phyloP scores from a whole-genome alignment of 768 basidiomycete genomes.

The Lactarius indigo region DNA sequence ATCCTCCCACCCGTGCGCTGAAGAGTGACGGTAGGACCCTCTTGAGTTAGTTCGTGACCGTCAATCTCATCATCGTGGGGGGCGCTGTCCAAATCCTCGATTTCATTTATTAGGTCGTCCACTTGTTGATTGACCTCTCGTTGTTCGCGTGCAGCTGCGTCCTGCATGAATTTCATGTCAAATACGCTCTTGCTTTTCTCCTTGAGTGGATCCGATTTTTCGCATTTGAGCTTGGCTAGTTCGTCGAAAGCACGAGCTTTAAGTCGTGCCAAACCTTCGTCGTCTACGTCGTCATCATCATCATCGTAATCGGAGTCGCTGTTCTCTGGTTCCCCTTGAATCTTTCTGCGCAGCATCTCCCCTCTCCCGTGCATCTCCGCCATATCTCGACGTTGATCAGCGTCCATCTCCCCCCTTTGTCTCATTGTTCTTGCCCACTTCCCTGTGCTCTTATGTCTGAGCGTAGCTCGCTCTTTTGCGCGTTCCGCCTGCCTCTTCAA shows the following conservation, averaged over 20 bases:
- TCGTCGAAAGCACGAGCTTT: conserved; percentile 29
- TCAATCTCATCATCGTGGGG: conserved; percentile 31
- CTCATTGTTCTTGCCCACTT: conserved; percentile 83
- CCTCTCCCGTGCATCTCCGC: conserved; percentile 82
- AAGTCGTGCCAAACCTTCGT: conserved; percentile 53
- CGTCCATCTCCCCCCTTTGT: conserved; percentile 62
- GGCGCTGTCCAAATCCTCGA: conserved; percentile 43
- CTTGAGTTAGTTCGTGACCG: conserved; percentile 33
- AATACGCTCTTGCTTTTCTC: conserved; percentile 67
- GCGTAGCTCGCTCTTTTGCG: conserved; percentile 85
- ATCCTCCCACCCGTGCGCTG: conserved; percentile 67
- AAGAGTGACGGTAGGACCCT: conserved; percentile 39
- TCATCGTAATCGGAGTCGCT: conserved; percentile 44
- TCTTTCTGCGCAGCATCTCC: conserved; percentile 73
- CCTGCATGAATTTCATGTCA: conserved; percentile 98
- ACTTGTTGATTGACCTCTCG: conserved; percentile 55
- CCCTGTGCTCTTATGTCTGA: conserved; percentile 83
- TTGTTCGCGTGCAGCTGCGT: conserved; percentile 71
- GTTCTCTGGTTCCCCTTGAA: conserved; percentile 54
- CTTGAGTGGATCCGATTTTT: conserved; percentile 17
- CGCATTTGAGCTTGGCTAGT: conserved; percentile 19
- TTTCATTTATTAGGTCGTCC: conserved; percentile 70
- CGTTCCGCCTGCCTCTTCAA: conserved; percentile 74
- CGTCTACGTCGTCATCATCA: conserved; percentile 40
- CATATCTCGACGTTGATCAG: conserved; percentile 62